phyloP scores from a whole-genome alignment of 305 asterid species.

The Rubia peregrina region DNA sequence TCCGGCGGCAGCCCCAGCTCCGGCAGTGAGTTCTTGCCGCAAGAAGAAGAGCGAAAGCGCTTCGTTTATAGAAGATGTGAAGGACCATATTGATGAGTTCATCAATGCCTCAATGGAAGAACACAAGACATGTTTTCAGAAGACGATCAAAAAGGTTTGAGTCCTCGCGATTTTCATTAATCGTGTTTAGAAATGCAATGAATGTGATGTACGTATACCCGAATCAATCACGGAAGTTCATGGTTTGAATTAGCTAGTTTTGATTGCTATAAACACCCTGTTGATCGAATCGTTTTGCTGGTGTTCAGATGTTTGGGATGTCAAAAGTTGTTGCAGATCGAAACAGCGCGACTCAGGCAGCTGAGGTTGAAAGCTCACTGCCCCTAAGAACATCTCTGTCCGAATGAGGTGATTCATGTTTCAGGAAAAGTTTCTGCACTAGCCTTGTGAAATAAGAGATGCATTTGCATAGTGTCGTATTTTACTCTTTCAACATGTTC shows the following conservation, averaged over 20 bases:
- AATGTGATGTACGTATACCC: not conserved
- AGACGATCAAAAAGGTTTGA: conserved; percentile 68
- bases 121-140: conserved; percentile 85
- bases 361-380: conserved; percentile 55
- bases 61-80: conserved; percentile 61
- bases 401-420: conserved; percentile 16
- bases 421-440: not conserved
- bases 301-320: conserved; percentile 75
- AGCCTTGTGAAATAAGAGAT: not conserved
- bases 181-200: not conserved
- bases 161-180: not conserved
- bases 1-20: conserved; percentile 25
- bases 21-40: conserved; percentile 44
- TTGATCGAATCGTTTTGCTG: conserved; percentile 10
- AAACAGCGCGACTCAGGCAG: conserved; percentile 38
- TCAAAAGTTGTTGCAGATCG: conserved; percentile 73
- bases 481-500: not conserved
- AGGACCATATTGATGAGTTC: conserved; percentile 81
- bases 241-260: not conserved
- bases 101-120: conserved; percentile 86
- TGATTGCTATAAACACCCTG: not conserved
- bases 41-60: conserved; percentile 64
- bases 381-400: conserved; percentile 65
- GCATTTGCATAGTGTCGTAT: too few species aligned
- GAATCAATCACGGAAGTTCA: too few species aligned